phyloP scores from a whole-genome alignment of 257 asterid genomes.

The Scutellaria minor region DNA sequence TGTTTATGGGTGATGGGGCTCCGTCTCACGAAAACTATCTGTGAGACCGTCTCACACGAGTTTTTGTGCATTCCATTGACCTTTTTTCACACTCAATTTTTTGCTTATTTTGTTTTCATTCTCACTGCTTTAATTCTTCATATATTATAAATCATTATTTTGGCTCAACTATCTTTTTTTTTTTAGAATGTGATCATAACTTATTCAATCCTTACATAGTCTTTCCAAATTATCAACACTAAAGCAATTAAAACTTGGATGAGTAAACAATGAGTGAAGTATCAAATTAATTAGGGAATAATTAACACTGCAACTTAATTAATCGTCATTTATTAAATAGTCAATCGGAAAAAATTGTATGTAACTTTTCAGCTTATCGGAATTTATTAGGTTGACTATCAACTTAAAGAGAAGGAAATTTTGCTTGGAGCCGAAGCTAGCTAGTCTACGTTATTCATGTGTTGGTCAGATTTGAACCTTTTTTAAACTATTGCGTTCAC shows the following conservation, averaged over 20 bases:
- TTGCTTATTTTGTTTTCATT: background rate
- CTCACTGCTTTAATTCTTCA: no score
- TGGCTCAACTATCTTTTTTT: no score
- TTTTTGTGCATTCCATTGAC: no score
- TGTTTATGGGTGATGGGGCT: no score
- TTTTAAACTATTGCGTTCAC: background rate
- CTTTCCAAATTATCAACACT: no score
- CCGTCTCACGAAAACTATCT: no score
- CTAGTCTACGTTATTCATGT: background rate
- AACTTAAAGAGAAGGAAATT: background rate
- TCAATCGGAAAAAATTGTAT: background rate
- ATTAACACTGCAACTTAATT: no score
- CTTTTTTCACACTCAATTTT: slow-evolving; percentile 6
- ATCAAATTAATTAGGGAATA: background rate
- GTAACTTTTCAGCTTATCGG: slow-evolving; percentile 8
- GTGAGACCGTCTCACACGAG: no score
- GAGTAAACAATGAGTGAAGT: background rate
- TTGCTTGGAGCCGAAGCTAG: slow-evolving; percentile 23
- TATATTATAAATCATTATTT: no score
- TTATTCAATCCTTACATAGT: no score
- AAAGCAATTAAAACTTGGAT: background rate
- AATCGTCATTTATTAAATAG: background rate
- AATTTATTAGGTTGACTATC: slow-evolving; percentile 27
- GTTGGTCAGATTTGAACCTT: slow-evolving; percentile 28
- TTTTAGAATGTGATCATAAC: no score